Evolutionary conservation across 345 rosid genomes (phyloP).

Genomic region (Eucalyptus regnans): DNA sequence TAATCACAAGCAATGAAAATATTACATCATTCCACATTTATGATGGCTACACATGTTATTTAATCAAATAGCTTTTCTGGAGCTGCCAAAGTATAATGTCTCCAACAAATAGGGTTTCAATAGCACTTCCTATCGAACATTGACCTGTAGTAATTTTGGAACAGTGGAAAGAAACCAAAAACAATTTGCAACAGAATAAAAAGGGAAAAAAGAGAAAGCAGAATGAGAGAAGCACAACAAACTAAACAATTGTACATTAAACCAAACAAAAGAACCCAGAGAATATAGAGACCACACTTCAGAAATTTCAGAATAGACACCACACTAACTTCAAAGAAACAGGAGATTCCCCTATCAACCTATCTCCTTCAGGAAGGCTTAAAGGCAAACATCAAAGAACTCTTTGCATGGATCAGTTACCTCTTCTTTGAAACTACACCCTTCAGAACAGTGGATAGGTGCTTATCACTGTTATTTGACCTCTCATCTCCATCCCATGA

Average conservation of each 20-base stretch:
- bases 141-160: neutral
- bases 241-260: neutral
- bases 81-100: neutral
- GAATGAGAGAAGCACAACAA: neutral
- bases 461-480: slow-evolving; percentile 57
- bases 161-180: neutral
- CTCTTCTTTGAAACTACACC: slow-evolving; percentile 34
- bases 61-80: neutral
- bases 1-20: neutral
- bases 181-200: neutral
- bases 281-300: neutral
- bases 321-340: neutral
- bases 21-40: neutral
- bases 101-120: neutral
- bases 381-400: neutral
- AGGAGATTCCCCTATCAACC: neutral
- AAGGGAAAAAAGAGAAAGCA: neutral
- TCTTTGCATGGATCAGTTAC: slow-evolving; percentile 14
- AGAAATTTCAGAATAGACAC: neutral
- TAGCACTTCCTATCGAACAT: neutral
- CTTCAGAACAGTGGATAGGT: slow-evolving; percentile 25
- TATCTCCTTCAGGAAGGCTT: neutral
- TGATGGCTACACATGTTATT: neutral
- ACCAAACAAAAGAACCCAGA: neutral
- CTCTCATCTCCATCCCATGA: slow-evolving; percentile 65